A percentile compares a stretch with the other conserved stretches of the same genome.
Evolutionary conservation across 257 asterid genomes (phyloP).

Genomic region (Echium plantagineum): DNA sequence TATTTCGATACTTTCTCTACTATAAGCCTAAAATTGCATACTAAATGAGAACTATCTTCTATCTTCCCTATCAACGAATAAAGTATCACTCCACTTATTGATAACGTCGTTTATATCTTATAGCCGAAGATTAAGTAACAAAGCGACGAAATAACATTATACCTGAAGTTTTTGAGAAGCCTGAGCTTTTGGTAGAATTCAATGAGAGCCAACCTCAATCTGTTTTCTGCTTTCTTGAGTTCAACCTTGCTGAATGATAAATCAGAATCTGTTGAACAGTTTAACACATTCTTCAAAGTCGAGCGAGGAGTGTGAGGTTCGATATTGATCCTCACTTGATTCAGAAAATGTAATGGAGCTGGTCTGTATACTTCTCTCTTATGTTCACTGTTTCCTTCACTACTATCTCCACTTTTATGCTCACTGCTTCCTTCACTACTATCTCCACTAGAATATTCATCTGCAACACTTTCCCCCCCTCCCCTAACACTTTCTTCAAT

Average conservation of each 20-base stretch:
- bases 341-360: constrained; percentile 44
- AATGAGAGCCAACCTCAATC: constrained; percentile 44
- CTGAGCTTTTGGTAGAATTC: constrained; percentile 60
- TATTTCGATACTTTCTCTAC: too few relatives aligned
- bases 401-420: background rate
- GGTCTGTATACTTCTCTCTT: constrained; percentile 19
- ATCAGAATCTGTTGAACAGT: constrained; percentile 21
- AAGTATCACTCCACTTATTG: too few relatives aligned
- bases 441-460: background rate
- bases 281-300: constrained; percentile 39
- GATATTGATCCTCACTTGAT: constrained; percentile 53
- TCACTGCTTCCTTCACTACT: background rate
- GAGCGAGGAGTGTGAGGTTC: constrained; percentile 59
- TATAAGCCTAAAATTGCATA: too few relatives aligned
- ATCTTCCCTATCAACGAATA: too few relatives aligned
- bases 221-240: constrained; percentile 52
- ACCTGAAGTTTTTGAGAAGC: constrained; percentile 61
- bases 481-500: constrained; percentile 50
- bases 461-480: constrained; percentile 13
- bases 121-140: too few relatives aligned
- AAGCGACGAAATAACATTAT: background rate
- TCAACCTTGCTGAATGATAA: constrained; percentile 53
- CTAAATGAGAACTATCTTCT: too few relatives aligned
- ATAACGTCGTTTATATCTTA: too few relatives aligned
- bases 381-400: background rate